Evolutionary conservation across 78 protist species (phyloP).

Genomic region (Emiliania huxleyi): DNA sequence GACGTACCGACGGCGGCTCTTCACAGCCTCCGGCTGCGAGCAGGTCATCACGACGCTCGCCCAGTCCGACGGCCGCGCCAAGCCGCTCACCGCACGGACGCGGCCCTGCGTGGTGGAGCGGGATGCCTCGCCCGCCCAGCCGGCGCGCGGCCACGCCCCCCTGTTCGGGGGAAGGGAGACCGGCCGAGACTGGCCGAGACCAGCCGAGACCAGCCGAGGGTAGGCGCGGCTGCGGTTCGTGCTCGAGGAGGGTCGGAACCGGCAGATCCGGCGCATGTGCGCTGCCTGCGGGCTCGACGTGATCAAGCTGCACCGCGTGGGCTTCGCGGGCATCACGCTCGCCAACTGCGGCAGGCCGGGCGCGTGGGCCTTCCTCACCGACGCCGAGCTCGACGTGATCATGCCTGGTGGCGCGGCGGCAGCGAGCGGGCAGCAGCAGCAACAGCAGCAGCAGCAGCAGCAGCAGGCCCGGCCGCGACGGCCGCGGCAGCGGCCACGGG

Average conservation of each 20-base stretch:
- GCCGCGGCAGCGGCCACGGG: too few species aligned
- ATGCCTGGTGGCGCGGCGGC: too few species aligned
- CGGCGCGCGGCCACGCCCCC: too few species aligned
- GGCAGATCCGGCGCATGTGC: constrained; percentile 18
- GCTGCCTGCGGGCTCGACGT: not conserved
- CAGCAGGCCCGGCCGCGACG: too few species aligned
- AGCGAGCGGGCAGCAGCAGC: too few species aligned
- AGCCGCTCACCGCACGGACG: not conserved
- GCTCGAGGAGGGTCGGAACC: constrained; percentile 2
- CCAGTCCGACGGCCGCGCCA: not conserved
- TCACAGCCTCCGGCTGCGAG: too few species aligned
- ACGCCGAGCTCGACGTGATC: not conserved
- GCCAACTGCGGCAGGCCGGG: not conserved
- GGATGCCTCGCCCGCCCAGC: too few species aligned
- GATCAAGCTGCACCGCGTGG: not conserved
- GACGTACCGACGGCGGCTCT: too few species aligned
- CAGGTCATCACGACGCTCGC: not conserved
- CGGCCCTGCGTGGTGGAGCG: not conserved
- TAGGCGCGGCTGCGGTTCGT: not conserved
- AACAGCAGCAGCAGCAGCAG: too few species aligned
- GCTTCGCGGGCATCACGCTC: not conserved
- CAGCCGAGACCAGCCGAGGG: too few species aligned
- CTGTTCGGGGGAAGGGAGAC: too few species aligned
- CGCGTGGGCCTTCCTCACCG: not conserved
- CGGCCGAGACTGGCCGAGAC: too few species aligned